These are phyloP conservation scores for Lachnellula subtilissima DNA, from an alignment of 2,329 filamentous ascomycete species.

Conservation along the genomic window DNA sequence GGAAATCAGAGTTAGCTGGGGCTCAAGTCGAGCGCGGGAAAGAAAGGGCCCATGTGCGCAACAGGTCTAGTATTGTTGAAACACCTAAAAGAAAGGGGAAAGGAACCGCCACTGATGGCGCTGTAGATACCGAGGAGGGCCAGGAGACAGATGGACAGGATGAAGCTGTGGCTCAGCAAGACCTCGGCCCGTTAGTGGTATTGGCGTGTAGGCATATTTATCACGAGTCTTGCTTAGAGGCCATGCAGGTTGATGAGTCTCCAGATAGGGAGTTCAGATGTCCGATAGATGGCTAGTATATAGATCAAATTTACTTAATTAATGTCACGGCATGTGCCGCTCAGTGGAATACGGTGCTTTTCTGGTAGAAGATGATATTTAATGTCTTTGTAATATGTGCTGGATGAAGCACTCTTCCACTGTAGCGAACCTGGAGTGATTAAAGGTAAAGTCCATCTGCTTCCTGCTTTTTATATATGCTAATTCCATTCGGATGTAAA, in stretches of 20 bases:
- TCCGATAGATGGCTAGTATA: constrained; percentile 36
- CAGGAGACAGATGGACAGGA: constrained; percentile 25
- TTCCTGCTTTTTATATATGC: too few species aligned
- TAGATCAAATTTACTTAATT: constrained; percentile 6
- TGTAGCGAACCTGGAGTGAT: too few species aligned
- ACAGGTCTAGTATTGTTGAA: constrained; percentile 21
- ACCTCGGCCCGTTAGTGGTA: constrained; percentile 61
- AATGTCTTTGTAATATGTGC: too few species aligned
- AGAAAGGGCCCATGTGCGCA: constrained; percentile 36
- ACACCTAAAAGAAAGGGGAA: constrained; percentile 21
- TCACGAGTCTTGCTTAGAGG: constrained; percentile 65
- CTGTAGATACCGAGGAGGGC: constrained; percentile 37
- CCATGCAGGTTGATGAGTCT: constrained; percentile 51
- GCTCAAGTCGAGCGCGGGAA: constrained; percentile 34
- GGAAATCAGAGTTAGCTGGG: constrained; percentile 29
- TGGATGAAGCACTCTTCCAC: too few species aligned
- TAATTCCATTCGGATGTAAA: too few species aligned
- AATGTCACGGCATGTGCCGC: neutral
- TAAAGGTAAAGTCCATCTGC: too few species aligned
- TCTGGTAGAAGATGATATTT: neutral
- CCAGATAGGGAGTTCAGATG: constrained; percentile 39
- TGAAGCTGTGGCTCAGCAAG: constrained; percentile 40
- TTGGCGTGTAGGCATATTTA: constrained; percentile 68
- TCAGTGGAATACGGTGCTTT: neutral
- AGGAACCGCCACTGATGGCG: constrained; percentile 4